Conservation (phyloP, 306 rosid genomes). For the Lagenaria siceraria region DNA sequence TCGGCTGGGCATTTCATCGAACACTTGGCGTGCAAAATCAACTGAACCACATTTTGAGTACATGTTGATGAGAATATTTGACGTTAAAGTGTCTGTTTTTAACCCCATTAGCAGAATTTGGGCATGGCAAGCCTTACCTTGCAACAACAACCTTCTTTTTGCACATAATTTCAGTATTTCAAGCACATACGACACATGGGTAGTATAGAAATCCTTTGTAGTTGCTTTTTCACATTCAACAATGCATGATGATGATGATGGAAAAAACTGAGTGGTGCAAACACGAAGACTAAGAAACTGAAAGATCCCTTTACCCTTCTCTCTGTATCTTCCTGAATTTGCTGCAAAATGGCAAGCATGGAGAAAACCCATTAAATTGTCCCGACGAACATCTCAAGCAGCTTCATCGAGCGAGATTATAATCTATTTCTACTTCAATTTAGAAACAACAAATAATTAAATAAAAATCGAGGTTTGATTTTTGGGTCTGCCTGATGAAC, state of each 20-base stretch:
- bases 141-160: conserved; percentile 23
- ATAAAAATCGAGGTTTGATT: too few species aligned
- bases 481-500: background rate
- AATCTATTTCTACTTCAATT: background rate
- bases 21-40: conserved; percentile 35
- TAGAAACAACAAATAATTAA: too few species aligned
- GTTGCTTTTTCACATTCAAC: conserved; percentile 9
- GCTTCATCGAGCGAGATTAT: background rate
- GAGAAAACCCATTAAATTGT: background rate
- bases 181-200: conserved; percentile 33
- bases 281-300: conserved; percentile 3
- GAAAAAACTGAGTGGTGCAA: conserved; percentile 21
- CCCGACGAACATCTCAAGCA: background rate
- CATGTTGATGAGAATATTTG: conserved; percentile 67
- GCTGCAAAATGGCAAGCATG: conserved; percentile 18
- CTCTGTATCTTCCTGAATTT: conserved; percentile 16
- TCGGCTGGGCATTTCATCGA: conserved; percentile 53
- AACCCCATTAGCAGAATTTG: conserved; percentile 41
- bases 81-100: conserved; percentile 33
- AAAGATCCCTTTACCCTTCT: conserved; percentile 6
- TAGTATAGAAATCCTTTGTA: conserved; percentile 12
- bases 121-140: conserved; percentile 64
- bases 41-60: conserved; percentile 54
- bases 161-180: conserved; percentile 42
- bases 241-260: conserved; percentile 19